Conservation (phyloP, 192 early-diverging fungal genomes). For the Coemansia sp. region DNA sequence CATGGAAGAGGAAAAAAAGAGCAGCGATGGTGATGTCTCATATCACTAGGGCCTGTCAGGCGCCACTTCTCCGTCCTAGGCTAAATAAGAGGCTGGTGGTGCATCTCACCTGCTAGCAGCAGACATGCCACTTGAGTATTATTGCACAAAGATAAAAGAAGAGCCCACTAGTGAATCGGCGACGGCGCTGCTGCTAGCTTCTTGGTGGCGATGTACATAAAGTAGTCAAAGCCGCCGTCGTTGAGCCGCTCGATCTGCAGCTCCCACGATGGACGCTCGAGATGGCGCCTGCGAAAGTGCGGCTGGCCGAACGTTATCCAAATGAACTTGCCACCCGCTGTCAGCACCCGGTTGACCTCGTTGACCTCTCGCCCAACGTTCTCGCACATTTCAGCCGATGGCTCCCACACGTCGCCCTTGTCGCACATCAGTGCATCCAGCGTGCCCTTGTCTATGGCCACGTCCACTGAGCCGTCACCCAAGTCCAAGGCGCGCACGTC, state of each 20-base stretch:
- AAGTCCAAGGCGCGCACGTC: constrained; percentile 77
- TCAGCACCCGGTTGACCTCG: constrained; percentile 78
- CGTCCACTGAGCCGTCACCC: constrained; percentile 64
- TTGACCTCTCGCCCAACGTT: constrained; percentile 71
- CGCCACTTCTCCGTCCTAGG: constrained; percentile 6
- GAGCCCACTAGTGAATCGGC: not conserved
- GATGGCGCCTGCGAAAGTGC: constrained; percentile 79
- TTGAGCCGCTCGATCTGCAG: constrained; percentile 71
- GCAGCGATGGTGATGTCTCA: not conserved
- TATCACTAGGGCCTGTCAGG: not conserved
- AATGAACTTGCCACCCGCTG: constrained; percentile 75
- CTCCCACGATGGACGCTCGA: constrained; percentile 68
- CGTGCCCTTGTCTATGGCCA: constrained; percentile 88
- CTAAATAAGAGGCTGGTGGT: not conserved
- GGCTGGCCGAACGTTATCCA: constrained; percentile 94
- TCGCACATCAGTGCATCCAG: constrained; percentile 91
- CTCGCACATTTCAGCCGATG: constrained; percentile 67
- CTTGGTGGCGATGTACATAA: constrained; percentile 71
- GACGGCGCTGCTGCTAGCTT: constrained; percentile 3
- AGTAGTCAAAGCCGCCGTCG: constrained; percentile 77
- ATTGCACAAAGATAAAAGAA: no score
- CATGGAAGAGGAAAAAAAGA: not conserved
- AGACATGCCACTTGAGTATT: no score
- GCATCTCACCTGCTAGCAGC: not conserved
- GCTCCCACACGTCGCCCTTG: constrained; percentile 87